These are phyloP conservation scores for Tetrapisispora fleetii DNA, from an alignment of 805 yeast genomes.

Conservation along the genomic window DNA sequence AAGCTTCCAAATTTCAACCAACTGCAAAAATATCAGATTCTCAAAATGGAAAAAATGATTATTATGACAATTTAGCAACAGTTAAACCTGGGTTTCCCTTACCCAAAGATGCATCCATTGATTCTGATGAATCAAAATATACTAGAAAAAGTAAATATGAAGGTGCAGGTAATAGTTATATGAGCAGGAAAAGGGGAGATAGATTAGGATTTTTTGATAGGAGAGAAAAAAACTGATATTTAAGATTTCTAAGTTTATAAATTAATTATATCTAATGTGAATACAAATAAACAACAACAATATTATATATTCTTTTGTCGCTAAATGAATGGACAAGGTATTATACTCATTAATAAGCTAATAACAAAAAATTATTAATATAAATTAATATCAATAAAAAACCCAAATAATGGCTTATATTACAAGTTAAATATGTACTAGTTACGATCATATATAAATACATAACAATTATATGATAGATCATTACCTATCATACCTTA, in stretches of 20 bases:
- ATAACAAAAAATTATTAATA: too few species aligned
- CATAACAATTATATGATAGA: background rate
- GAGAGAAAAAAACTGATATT: slow-evolving; percentile 5
- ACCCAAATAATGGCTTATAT: background rate
- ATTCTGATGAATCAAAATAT: slow-evolving; percentile 13
- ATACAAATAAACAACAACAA: background rate
- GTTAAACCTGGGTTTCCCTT: slow-evolving; percentile 51
- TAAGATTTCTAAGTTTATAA: background rate
- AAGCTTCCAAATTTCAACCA: slow-evolving; percentile 31
- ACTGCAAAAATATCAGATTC: slow-evolving; percentile 15
- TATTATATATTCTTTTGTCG: too few species aligned
- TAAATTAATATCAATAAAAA: background rate
- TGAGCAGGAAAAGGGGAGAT: slow-evolving; percentile 51
- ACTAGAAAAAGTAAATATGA: slow-evolving; percentile 53
- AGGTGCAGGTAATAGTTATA: slow-evolving; percentile 55
- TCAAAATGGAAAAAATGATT: slow-evolving; percentile 12
- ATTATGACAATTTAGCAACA: slow-evolving; percentile 30
- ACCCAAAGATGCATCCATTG: slow-evolving; percentile 10
- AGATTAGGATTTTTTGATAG: slow-evolving; percentile 26
- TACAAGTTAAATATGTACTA: background rate
- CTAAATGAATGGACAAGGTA: too few species aligned
- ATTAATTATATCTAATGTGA: background rate
- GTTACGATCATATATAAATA: background rate
- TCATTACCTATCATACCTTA: background rate
- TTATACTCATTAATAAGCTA: too few species aligned